Conservation (phyloP, 2,329 filamentous ascomycete genomes). For the Fusarium sterilihyphosum region DNA sequence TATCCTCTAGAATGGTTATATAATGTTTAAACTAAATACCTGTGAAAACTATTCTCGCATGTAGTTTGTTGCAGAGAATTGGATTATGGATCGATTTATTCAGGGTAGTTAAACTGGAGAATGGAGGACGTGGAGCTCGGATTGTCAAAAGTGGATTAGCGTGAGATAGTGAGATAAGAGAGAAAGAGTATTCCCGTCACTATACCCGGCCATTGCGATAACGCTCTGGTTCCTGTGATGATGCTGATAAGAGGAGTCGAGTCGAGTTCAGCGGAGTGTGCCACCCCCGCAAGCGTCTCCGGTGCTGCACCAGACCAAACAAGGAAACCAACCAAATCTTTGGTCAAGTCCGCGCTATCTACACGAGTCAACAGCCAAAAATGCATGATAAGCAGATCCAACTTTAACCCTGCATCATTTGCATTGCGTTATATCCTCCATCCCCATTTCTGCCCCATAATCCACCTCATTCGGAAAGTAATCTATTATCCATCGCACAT, state of each 20-base stretch:
- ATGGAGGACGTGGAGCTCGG: accelerated
- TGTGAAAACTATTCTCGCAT: accelerated
- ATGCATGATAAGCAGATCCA: neutral
- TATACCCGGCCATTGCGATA: neutral
- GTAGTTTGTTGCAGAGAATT: neutral
- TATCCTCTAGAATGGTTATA: too few species aligned
- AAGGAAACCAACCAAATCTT: slow-evolving; percentile 5
- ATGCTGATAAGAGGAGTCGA: neutral
- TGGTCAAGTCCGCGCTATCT: neutral
- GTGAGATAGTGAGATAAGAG: too few species aligned
- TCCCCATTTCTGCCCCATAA: neutral
- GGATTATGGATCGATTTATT: accelerated
- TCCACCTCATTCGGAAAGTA: slow-evolving; percentile 10
- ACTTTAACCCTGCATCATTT: neutral
- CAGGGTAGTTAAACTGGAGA: neutral
- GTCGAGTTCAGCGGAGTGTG: neutral
- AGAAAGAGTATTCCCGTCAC: neutral
- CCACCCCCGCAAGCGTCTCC: neutral
- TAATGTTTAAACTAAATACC: too few species aligned
- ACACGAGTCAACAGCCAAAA: neutral
- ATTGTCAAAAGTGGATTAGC: neutral
- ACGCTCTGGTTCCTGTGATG: neutral
- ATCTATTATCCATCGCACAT: slow-evolving; percentile 11
- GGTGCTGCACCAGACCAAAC: neutral
- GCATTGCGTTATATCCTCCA: neutral